Conservation (phyloP, 495 filamentous ascomycete species). For the Pyrenula aspistea region DNA sequence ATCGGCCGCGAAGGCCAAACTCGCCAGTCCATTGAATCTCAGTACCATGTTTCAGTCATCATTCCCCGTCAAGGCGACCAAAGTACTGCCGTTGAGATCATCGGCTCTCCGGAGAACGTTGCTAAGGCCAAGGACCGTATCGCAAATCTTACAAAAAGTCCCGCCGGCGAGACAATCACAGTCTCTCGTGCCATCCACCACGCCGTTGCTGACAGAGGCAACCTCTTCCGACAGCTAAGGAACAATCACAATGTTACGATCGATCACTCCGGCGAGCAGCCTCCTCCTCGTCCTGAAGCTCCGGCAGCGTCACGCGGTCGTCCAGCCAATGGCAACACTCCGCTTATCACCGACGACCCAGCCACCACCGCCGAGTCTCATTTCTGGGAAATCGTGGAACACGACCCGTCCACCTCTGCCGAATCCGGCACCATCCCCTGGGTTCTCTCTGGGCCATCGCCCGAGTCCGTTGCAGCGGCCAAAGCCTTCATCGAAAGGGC, state of each 20-base stretch:
- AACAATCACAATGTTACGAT: slow-evolving; percentile 78
- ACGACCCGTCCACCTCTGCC: slow-evolving; percentile 22
- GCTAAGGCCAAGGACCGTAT: slow-evolving; percentile 80
- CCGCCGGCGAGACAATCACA: slow-evolving; percentile 73
- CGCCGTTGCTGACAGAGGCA: slow-evolving; percentile 72
- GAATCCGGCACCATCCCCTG: slow-evolving; percentile 78
- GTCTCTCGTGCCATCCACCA: slow-evolving; percentile 76
- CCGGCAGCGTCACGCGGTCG: slow-evolving; percentile 25
- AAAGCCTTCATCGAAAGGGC: slow-evolving; percentile 58
- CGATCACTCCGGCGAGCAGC: slow-evolving; percentile 69
- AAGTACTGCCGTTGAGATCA: slow-evolving; percentile 65
- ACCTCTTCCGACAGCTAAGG: slow-evolving; percentile 78
- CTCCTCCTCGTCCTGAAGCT: slow-evolving; percentile 51
- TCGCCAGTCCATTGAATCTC: slow-evolving; percentile 71
- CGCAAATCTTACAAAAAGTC: slow-evolving; percentile 63
- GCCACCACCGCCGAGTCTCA: slow-evolving; percentile 46
- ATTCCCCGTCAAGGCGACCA: slow-evolving; percentile 70
- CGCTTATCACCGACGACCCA: slow-evolving; percentile 80
- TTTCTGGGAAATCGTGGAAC: slow-evolving; percentile 70
- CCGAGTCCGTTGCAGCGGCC: slow-evolving; percentile 66
- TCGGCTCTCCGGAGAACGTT: slow-evolving; percentile 64
- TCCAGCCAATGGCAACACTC: slow-evolving; percentile 35
- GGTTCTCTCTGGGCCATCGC: slow-evolving; percentile 61
- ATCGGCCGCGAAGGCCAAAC: slow-evolving; percentile 87
- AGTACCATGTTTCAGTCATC: slow-evolving; percentile 81